Percentiles rank a stretch among this genome's conserved stretches.
These are phyloP conservation scores for Lunasporangiospora selenospora DNA, from an alignment of 192 early-diverging fungal species.

Conservation along the genomic window DNA sequence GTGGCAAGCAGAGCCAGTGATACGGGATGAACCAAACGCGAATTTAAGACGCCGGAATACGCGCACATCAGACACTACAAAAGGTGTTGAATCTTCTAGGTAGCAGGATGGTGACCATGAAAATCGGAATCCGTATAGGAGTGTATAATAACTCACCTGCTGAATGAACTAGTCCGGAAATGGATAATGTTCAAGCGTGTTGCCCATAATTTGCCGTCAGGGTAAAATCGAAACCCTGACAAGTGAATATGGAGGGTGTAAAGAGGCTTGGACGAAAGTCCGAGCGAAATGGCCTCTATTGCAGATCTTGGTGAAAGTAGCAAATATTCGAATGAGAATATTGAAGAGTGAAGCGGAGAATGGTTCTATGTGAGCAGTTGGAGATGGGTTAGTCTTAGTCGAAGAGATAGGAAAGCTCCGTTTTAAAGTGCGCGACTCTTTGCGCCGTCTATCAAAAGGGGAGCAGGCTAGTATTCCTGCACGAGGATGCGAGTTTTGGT, in stretches of 20 bases:
- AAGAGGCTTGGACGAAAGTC: conserved; percentile 67
- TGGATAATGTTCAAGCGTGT: conserved; percentile 81
- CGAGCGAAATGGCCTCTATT: conserved; percentile 71
- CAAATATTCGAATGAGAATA: conserved; percentile 83
- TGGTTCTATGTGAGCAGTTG: conserved; percentile 77
- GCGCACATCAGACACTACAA: conserved; percentile 81
- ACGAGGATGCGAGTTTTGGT: conserved; percentile 72
- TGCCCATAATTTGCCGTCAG: conserved; percentile 73
- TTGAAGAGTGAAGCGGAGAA: conserved; percentile 88
- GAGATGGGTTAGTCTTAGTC: conserved; percentile 81
- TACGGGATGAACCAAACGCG: conserved; percentile 86
- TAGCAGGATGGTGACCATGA: conserved; percentile 86
- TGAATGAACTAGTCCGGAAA: conserved; percentile 56
- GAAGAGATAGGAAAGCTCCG: conserved; percentile 70
- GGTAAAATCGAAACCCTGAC: conserved; percentile 59
- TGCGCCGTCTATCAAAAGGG: conserved; percentile 74
- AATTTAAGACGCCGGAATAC: conserved; percentile 77
- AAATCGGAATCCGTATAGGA: conserved; percentile 86
- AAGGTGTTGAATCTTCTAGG: conserved; percentile 83
- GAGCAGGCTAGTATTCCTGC: conserved; percentile 81
- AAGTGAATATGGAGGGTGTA: conserved; percentile 75
- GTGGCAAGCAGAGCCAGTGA: conserved; percentile 91
- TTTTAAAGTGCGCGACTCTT: conserved; percentile 52
- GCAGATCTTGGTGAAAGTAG: conserved; percentile 84
- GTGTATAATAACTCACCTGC: conserved; percentile 72